Percentiles rank a stretch among this genome's conserved stretches.
phyloP scores from a whole-genome alignment of 1,139 yeast species.

The Suhomyces yuchorum region DNA sequence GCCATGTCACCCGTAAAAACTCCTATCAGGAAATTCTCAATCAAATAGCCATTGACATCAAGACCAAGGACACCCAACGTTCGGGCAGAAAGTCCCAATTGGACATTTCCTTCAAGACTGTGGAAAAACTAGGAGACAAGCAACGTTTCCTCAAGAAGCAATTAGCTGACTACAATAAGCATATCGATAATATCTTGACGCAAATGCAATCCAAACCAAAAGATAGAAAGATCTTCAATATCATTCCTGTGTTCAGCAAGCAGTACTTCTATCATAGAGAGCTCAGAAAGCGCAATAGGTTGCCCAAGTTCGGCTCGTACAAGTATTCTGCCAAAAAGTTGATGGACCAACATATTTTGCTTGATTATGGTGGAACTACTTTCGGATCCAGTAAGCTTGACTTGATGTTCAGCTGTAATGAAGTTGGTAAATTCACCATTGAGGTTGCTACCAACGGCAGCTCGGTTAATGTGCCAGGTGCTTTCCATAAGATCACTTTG shows the following conservation, averaged over 20 bases:
- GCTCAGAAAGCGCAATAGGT: conserved; percentile 63
- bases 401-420: conserved; percentile 76
- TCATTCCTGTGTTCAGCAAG: conserved; percentile 68
- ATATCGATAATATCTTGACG: conserved; percentile 66
- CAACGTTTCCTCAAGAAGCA: conserved; percentile 62
- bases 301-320: conserved; percentile 81
- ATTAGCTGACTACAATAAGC: conserved; percentile 65
- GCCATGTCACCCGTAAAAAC: conserved; percentile 64
- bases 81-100: conserved; percentile 63
- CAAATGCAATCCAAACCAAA: conserved; percentile 61
- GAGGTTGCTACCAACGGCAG: conserved; percentile 53
- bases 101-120: conserved; percentile 58
- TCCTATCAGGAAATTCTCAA: conserved; percentile 80
- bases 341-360: conserved; percentile 69
- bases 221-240: conserved; percentile 53
- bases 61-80: conserved; percentile 73
- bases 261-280: conserved; percentile 80
- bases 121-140: conserved; percentile 62
- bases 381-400: conserved; percentile 57
- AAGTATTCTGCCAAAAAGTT: conserved; percentile 78
- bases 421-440: conserved; percentile 69
- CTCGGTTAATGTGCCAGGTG: conserved; percentile 52
- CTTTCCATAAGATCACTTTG: conserved; percentile 53
- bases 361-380: conserved; percentile 55
- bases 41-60: conserved; percentile 83